Evolutionary conservation across 78 protist genomes (phyloP).

Genomic region (Emiliania huxleyi): DNA sequence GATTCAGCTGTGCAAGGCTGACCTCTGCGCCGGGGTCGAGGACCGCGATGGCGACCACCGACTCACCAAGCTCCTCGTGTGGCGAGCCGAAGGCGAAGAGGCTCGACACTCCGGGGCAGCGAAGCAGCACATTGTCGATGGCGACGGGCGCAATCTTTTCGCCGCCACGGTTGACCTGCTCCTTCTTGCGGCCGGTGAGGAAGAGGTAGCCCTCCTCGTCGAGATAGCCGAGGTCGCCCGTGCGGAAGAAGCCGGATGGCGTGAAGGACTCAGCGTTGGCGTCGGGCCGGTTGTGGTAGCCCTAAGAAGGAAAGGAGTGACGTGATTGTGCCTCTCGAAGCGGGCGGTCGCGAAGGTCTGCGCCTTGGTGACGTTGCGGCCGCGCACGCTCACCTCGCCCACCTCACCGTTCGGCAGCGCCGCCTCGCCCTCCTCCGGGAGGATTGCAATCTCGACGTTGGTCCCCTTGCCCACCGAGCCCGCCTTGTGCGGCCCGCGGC

Average conservation of each 20-base stretch:
- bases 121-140: background rate
- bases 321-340: too few relatives aligned
- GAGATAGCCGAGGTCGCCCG: background rate
- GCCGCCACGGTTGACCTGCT: background rate
- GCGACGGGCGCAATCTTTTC: background rate
- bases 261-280: too few relatives aligned
- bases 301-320: too few relatives aligned
- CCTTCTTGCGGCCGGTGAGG: background rate
- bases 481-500: background rate
- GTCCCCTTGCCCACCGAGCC: background rate
- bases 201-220: background rate
- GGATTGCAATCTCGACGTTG: background rate
- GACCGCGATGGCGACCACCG: background rate
- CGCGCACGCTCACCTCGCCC: slow-evolving; percentile 3
- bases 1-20: background rate
- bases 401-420: background rate
- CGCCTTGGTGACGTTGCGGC: background rate
- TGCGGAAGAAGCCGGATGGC: background rate
- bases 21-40: background rate
- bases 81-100: background rate
- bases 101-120: background rate
- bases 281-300: too few relatives aligned
- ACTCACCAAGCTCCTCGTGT: background rate
- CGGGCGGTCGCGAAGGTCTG: too few relatives aligned
- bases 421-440: background rate